Conservation (phyloP, 352 stramenopile genomes). For the Phytophthora aleatoria region DNA sequence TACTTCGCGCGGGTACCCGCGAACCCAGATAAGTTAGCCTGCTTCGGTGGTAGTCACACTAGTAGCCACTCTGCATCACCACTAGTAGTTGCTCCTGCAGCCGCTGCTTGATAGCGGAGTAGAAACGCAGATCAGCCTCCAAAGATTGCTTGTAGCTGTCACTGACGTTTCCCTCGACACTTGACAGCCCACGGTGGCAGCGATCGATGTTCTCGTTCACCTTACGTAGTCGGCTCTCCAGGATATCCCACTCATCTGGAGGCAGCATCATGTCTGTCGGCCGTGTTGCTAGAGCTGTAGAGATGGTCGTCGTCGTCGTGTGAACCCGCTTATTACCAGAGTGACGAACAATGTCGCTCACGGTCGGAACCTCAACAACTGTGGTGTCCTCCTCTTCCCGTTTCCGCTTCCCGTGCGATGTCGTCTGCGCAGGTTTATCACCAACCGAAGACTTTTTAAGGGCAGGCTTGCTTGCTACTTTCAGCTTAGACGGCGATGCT, state of each 20-base stretch:
- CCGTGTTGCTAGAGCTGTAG: conserved; percentile 49
- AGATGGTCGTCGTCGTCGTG: conserved; percentile 42
- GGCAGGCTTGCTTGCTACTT: conserved; percentile 9
- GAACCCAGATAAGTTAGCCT: conserved; percentile 30
- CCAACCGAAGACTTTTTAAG: conserved; percentile 4
- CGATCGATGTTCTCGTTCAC: conserved; percentile 75
- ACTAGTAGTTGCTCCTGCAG: conserved; percentile 75
- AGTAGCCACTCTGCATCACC: conserved; percentile 71
- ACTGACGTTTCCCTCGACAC: conserved; percentile 49
- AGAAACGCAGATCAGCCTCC: conserved; percentile 70
- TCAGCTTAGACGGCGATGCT: conserved; percentile 11
- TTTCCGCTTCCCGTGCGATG: conserved; percentile 36
- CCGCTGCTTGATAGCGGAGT: conserved; percentile 74
- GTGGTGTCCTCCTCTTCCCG: conserved; percentile 37
- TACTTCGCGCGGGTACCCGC: conserved; percentile 11
- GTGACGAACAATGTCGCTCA: conserved; percentile 52
- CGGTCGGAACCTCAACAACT: conserved; percentile 50
- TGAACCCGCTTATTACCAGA: conserved; percentile 56
- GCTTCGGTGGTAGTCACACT: conserved; percentile 16
- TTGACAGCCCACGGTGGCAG: conserved; percentile 56
- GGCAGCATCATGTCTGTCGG: conserved; percentile 48
- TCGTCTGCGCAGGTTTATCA: not conserved
- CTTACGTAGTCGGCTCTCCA: conserved; percentile 65
- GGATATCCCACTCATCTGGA: conserved; percentile 69
- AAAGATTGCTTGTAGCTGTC: conserved; percentile 63